Conservation (phyloP, 192 early-diverging fungal species). For the Coemansia sp. region DNA sequence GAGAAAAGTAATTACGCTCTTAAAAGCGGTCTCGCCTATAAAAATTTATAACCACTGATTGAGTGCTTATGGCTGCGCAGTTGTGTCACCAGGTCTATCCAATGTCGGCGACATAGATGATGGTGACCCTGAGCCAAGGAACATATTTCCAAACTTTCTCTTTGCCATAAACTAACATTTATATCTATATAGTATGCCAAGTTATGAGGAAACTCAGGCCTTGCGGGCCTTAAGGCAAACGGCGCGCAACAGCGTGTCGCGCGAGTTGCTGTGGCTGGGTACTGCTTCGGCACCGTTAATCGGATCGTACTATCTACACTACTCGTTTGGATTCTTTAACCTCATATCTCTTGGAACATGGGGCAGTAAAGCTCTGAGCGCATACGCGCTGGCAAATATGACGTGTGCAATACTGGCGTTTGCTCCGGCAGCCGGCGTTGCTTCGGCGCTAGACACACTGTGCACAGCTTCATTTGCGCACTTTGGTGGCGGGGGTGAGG, state of each 20-base stretch:
- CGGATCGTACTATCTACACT: slow-evolving; percentile 69
- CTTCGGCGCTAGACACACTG: slow-evolving; percentile 77
- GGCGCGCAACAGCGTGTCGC: slow-evolving; percentile 3
- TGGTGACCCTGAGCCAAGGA: not conserved
- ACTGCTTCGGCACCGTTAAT: slow-evolving; percentile 57
- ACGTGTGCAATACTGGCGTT: slow-evolving; percentile 72
- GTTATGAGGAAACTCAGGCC: slow-evolving; percentile 20
- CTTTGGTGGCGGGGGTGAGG: slow-evolving; percentile 58
- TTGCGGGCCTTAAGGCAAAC: not conserved
- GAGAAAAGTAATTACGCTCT: not conserved
- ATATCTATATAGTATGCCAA: not conserved
- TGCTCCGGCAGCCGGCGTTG: slow-evolving; percentile 71
- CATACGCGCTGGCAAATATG: slow-evolving; percentile 71
- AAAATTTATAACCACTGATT: not conserved
- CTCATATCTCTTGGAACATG: slow-evolving; percentile 67
- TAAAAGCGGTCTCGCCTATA: not conserved
- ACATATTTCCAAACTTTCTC: not conserved
- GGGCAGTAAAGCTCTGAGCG: slow-evolving; percentile 64
- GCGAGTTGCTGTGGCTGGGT: slow-evolving; percentile 35
- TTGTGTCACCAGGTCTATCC: not conserved
- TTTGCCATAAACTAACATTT: not conserved
- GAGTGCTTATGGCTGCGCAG: not conserved
- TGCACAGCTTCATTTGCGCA: slow-evolving; percentile 72
- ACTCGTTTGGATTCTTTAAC: slow-evolving; percentile 65
- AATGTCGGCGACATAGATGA: too few relatives aligned